Evolutionary conservation across 225 moss, liverwort and hornwort species (phyloP).

Genomic region (Neckera pumila): DNA sequence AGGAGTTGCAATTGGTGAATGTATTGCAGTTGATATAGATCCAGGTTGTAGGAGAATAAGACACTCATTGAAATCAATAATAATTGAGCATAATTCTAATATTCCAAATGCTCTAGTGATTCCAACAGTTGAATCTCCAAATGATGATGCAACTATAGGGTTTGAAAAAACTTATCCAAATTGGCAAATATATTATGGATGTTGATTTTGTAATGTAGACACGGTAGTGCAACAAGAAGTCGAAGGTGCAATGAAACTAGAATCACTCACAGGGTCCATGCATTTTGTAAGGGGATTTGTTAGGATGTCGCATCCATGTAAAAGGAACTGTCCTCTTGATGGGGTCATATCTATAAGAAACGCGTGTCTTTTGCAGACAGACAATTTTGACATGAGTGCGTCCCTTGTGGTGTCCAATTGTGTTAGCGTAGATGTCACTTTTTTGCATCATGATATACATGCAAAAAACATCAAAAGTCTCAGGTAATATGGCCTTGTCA

Average conservation of each 20-base stretch:
- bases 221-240: accelerated
- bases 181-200: neutral
- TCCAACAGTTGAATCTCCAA: neutral
- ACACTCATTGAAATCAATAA: neutral
- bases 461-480: no score
- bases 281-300: neutral
- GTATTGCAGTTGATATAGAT: neutral
- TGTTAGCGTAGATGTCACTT: no score
- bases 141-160: neutral
- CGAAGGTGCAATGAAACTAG: neutral
- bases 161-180: neutral
- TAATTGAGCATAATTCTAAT: neutral
- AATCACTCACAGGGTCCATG: neutral
- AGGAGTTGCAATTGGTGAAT: neutral
- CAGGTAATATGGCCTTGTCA: no score
- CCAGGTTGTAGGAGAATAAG: neutral
- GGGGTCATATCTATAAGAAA: no score
- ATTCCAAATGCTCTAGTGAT: neutral
- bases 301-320: neutral
- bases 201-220: neutral
- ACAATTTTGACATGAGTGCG: no score
- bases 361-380: no score
- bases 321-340: neutral
- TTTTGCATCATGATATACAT: no score
- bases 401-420: no score